These are phyloP conservation scores for Leccinum variicolor DNA, from an alignment of 768 basidiomycete genomes.

Conservation along the genomic window DNA sequence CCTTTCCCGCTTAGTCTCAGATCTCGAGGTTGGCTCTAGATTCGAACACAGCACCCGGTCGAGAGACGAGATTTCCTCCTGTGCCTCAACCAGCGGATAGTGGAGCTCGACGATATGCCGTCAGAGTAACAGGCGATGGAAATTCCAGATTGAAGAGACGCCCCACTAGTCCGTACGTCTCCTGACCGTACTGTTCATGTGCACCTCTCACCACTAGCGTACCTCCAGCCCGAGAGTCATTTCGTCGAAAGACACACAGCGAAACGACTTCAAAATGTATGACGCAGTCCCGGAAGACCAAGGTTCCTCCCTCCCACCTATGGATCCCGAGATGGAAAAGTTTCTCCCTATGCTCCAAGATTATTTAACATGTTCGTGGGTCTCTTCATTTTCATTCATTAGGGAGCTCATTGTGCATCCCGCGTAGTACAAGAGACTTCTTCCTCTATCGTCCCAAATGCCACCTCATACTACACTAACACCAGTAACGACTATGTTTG, in stretches of 20 bases:
- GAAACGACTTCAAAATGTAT: constrained; percentile 60
- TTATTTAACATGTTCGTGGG: constrained; percentile 56
- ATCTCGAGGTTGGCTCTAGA: constrained; percentile 52
- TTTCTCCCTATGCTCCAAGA: constrained; percentile 76
- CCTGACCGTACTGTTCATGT: neutral
- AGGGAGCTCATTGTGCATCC: neutral
- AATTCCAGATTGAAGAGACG: constrained; percentile 20
- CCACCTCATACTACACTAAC: neutral
- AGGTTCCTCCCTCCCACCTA: constrained; percentile 25
- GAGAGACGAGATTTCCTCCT: constrained; percentile 8
- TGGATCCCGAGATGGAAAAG: constrained; percentile 68
- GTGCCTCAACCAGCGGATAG: constrained; percentile 34
- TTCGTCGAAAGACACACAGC: constrained; percentile 46
- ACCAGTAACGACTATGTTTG: constrained; percentile 69
- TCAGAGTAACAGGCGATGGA: constrained; percentile 28
- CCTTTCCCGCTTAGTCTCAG: constrained; percentile 41
- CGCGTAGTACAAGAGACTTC: constrained; percentile 27
- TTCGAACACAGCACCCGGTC: constrained; percentile 22
- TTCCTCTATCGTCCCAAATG: constrained; percentile 4
- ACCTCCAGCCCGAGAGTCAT: constrained; percentile 51
- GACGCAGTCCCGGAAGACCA: constrained; percentile 58
- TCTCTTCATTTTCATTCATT: neutral
- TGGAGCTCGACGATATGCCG: constrained; percentile 47
- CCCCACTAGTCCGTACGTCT: constrained; percentile 42
- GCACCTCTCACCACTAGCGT: neutral